phyloP scores from a whole-genome alignment of 2,329 filamentous ascomycete genomes.

The Phoma sp. region DNA sequence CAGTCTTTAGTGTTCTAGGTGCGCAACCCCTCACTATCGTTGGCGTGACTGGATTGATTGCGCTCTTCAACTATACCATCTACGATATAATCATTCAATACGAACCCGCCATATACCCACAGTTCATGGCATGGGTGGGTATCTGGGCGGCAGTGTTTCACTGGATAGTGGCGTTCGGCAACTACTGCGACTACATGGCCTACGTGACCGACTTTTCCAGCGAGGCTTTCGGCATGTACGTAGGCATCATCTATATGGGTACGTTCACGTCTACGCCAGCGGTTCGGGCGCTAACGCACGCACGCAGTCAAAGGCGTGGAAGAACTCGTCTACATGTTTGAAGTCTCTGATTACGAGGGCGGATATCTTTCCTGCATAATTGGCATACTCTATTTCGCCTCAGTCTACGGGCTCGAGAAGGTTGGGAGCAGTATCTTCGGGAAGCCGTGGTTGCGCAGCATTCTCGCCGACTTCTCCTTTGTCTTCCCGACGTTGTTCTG shows the following conservation, averaged over 20 bases:
- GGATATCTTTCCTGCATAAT: slow-evolving; percentile 61
- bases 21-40: slow-evolving; percentile 66
- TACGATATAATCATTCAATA: slow-evolving; percentile 63
- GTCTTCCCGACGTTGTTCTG: slow-evolving; percentile 59
- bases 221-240: slow-evolving; percentile 62
- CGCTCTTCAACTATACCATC: slow-evolving; percentile 66
- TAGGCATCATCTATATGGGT: slow-evolving; percentile 64
- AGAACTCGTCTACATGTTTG: slow-evolving; percentile 61
- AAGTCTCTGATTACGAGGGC: slow-evolving; percentile 49
- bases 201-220: slow-evolving; percentile 66
- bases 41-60: slow-evolving; percentile 60
- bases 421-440: slow-evolving; percentile 57
- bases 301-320: slow-evolving; percentile 62
- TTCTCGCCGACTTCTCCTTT: slow-evolving; percentile 62
- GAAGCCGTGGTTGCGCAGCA: slow-evolving; percentile 53
- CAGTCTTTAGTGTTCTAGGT: slow-evolving; percentile 61
- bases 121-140: slow-evolving; percentile 64
- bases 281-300: slow-evolving; percentile 1
- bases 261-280: slow-evolving; percentile 20
- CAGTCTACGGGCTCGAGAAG: slow-evolving; percentile 59
- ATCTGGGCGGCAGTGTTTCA: slow-evolving; percentile 67
- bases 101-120: slow-evolving; percentile 59
- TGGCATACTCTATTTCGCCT: slow-evolving; percentile 61
- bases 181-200: slow-evolving; percentile 65
- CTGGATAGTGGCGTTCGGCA: slow-evolving; percentile 62